Base-by-base conservation (phyloP, 225 moss, liverwort and hornwort species). In the Antitrichia curtipendula region DNA sequence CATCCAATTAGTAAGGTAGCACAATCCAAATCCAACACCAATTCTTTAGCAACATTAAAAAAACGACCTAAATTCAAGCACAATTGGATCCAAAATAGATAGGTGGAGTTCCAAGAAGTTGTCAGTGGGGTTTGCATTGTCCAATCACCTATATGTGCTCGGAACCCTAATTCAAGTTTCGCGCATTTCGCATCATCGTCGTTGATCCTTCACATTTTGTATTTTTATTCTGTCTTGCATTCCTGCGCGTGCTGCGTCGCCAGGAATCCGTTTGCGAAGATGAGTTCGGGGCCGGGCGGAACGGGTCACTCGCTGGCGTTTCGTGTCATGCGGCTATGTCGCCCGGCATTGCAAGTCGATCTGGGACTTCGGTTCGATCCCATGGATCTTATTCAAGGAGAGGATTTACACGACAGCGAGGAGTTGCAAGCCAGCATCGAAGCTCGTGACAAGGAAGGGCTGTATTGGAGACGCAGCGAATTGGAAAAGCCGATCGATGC, bases 321-420 rank as follows among this genome's bases (percentile, higher is more conserved):
- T 85, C 94, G 99, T 60, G 97, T 99, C 28, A 99, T 99, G 99
- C 96, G 99, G 63, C 93, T 99, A 56, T 96, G 99, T 89, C 95
- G 99, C 56, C 99, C 99, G 41, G 94, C 99, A 64, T 90, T 99
- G 91, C 97, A 97, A 87, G 96, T 99, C 18, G 99, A 99, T 90
- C 90, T 97, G 73, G 96, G 97, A 60, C 88, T 99, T 78, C 92
- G 96, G 75, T 90, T 94, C 73, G 96, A 99, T 89, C 95, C 95
- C 77, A 94, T 95, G 95, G 99, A 99, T 93, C 84, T 99, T 69
- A 93, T 94, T 40, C 95, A 94, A 89, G 97, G 97, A 27, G 99
- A 99, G 75, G 99, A 99, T 85, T 25, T 93, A 38, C 88, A 90
- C 62, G 94, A 94, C 45, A 85, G 84, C 58, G 94, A 91, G n/a